Conservation (phyloP, 2,329 filamentous ascomycete species). For the Incumbomyces delicatus region DNA sequence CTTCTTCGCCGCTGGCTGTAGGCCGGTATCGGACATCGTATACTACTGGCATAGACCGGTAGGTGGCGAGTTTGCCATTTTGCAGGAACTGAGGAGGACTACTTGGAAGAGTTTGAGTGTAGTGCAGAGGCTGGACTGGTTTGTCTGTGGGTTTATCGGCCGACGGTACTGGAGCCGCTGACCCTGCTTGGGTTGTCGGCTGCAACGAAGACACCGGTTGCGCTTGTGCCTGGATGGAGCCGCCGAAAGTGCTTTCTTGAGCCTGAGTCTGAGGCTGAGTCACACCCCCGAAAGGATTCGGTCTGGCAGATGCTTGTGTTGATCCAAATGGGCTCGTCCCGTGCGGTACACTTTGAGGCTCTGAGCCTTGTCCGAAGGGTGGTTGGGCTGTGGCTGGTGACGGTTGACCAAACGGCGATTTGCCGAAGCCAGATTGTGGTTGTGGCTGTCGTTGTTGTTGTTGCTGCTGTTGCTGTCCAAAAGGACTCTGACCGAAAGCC, state of each 20-base stretch:
- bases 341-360: not conserved
- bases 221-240: not conserved
- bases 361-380: slow-evolving; percentile 10
- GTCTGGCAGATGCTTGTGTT: not conserved
- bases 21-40: slow-evolving; percentile 37
- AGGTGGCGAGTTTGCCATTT: slow-evolving; percentile 41
- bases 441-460: slow-evolving; percentile 6
- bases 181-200: slow-evolving; percentile 24
- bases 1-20: slow-evolving; percentile 1
- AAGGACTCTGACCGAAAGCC: slow-evolving; percentile 30
- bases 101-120: slow-evolving; percentile 24
- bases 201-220: slow-evolving; percentile 12
- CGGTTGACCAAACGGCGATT: slow-evolving; percentile 16
- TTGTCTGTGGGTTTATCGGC: slow-evolving; percentile 20
- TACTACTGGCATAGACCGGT: slow-evolving; percentile 54
- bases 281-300: not conserved
- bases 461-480: slow-evolving; percentile 27
- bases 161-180: slow-evolving; percentile 17
- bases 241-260: not conserved
- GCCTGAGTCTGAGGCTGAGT: not conserved
- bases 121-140: slow-evolving; percentile 13
- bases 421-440: slow-evolving; percentile 18
- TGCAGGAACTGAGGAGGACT: slow-evolving; percentile 25
- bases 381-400: slow-evolving; percentile 4
- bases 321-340: not conserved